Evolutionary conservation across 768 basidiomycete genomes (phyloP), one percentile per base, ranked within the genome.

Genomic region (Coprinellus aureogranulatus): DNA sequence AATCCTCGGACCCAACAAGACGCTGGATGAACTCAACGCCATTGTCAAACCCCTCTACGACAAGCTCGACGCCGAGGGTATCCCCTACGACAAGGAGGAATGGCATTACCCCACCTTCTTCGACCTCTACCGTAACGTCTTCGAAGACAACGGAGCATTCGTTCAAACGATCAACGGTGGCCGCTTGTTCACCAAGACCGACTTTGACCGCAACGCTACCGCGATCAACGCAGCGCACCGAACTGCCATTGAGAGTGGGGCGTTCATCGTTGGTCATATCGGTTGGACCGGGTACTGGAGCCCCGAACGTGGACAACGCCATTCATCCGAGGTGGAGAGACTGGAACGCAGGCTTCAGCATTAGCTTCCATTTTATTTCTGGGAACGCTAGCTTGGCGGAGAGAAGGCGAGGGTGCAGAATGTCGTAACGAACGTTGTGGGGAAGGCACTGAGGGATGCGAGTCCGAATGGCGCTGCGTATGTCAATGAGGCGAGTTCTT

Each of bases 41-140:
- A 30, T 59, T 47, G 55, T 57, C 20, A 55, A 59, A 26, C 62
- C 62, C 22, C 42, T 63, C 10, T 58, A 55, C 49, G 53, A 60
- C 23, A 22, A 46, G 18, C 52, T 63, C 23, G 37, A 58, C 8
- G 37, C 40, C 14, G 30, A 55, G 20, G 53, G 53, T 27, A 55
- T 63, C 12, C 55, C 62, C 0, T 63, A 63, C 20, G 23, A 27
- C 5, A 34, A 37, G 1, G 20, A 28, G 2, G 40, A 31, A 40
- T 58, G 51, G 18, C 56, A 60, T n/a, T 63, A 53, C 56, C 42
- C 56, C 4, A 60, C 59, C 18, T 63, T 60, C 62, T 58, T 58
- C 53, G 59, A 63, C 41, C 53, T 60, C 8, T 63, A 60, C 37
- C 58, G 51, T 41, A 56, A 51, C 53, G 39, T 63, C 42, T 63